Evolutionary conservation across 768 basidiomycete species (phyloP).

Genomic region (Pulveroboletus sp.): DNA sequence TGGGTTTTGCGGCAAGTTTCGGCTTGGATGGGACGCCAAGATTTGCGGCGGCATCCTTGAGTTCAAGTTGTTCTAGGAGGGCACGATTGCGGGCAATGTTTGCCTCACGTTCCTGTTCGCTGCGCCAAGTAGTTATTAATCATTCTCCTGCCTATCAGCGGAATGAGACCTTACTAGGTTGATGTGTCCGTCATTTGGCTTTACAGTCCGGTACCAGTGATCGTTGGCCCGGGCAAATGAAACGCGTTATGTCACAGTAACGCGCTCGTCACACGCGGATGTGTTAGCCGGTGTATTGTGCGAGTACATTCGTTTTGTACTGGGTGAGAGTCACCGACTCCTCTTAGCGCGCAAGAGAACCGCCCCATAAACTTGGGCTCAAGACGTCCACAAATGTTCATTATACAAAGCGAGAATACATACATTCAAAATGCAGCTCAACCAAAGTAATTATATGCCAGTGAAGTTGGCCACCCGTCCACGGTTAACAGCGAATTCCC

Average conservation of each 20-base stretch:
- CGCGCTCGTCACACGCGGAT: too few species aligned
- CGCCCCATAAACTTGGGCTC: too few species aligned
- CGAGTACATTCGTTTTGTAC: too few species aligned
- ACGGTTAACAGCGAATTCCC: constrained; percentile 50
- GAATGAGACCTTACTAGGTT: constrained; percentile 43
- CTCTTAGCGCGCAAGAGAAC: too few species aligned
- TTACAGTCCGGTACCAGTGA: not conserved
- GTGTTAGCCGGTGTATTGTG: too few species aligned
- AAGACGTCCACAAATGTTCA: too few species aligned
- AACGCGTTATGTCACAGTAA: constrained; percentile 31
- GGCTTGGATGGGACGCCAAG: constrained; percentile 44
- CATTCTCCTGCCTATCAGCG: not conserved
- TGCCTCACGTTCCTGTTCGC: constrained; percentile 72
- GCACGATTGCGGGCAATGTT: constrained; percentile 82
- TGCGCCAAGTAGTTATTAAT: constrained; percentile 13
- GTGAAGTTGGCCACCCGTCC: constrained; percentile 47
- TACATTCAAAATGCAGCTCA: constrained; percentile 3
- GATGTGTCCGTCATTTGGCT: constrained; percentile 44
- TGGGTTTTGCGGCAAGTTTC: constrained; percentile 37
- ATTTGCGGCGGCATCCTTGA: constrained; percentile 52
- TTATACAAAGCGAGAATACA: constrained; percentile 2
- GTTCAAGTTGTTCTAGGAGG: constrained; percentile 67
- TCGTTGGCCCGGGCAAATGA: not conserved
- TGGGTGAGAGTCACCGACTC: not conserved
- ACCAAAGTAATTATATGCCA: constrained; percentile 54